Conservation (phyloP, 805 yeast genomes). For the Wickerhamiella bombiphila region DNA sequence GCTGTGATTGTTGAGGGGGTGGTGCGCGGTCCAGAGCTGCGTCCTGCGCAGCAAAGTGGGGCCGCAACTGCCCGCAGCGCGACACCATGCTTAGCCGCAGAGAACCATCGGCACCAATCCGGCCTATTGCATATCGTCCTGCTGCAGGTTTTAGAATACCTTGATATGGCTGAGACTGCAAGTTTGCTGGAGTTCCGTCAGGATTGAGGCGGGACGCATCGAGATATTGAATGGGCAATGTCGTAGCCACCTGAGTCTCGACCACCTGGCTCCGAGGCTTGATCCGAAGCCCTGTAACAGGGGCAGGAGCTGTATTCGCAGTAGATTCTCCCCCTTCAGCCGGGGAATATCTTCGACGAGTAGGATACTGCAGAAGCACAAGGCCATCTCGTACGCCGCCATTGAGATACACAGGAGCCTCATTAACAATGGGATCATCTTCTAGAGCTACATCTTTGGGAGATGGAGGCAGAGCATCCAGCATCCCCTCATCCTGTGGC, state of each 20-base stretch:
- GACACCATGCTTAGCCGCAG: slow-evolving; percentile 52
- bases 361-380: slow-evolving; percentile 46
- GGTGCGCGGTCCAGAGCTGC: too few relatives aligned
- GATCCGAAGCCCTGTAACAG: slow-evolving; percentile 27
- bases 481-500: background rate
- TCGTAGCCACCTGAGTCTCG: slow-evolving; percentile 65
- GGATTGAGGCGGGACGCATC: slow-evolving; percentile 29
- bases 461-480: background rate
- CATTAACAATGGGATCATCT: slow-evolving; percentile 48
- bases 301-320: background rate
- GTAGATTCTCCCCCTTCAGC: slow-evolving; percentile 23
- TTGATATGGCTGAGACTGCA: slow-evolving; percentile 39
- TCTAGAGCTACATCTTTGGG: slow-evolving; percentile 8
- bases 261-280: slow-evolving; percentile 50
- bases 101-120: slow-evolving; percentile 27
- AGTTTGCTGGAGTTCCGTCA: background rate
- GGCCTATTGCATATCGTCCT: slow-evolving; percentile 26
- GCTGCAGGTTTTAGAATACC: slow-evolving; percentile 41
- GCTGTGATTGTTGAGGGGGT: slow-evolving; percentile 2
- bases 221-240: slow-evolving; percentile 44
- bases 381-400: slow-evolving; percentile 22
- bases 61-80: slow-evolving; percentile 62
- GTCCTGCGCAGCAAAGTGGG: slow-evolving; percentile 55
- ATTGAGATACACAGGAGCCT: slow-evolving; percentile 41
- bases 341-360: too few relatives aligned